Evolutionary conservation across 305 asterid genomes (phyloP).

Genomic region (Vinca major): DNA sequence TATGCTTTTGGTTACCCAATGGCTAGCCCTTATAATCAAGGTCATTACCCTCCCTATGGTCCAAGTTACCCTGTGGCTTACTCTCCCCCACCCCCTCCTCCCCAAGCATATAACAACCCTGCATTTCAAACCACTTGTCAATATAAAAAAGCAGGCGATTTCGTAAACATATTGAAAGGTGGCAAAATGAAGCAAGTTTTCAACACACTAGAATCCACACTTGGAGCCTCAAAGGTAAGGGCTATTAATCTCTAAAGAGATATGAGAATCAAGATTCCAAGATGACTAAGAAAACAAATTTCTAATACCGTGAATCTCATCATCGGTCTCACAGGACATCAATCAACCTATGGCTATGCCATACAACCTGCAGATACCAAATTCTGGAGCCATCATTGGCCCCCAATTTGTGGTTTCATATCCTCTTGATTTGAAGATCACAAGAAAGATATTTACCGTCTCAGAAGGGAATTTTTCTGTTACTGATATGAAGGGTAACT

Average conservation of each 20-base stretch:
- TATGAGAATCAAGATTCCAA: not conserved
- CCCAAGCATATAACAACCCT: not conserved
- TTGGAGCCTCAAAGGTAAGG: not conserved
- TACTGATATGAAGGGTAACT: conserved; percentile 1
- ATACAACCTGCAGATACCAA: not conserved
- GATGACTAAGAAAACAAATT: not conserved
- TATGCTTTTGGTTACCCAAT: not conserved
- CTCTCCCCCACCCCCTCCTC: not conserved
- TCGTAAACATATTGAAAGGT: too few species aligned
- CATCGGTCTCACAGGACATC: not conserved
- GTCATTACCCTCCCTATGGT: too few species aligned
- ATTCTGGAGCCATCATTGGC: conserved; percentile 1
- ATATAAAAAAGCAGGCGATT: not conserved
- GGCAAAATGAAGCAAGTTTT: not conserved
- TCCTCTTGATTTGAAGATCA: conserved; percentile 7
- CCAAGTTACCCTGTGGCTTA: not conserved
- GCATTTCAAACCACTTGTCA: not conserved
- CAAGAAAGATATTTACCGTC: not conserved
- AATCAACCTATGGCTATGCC: not conserved
- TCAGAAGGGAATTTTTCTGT: conserved; percentile 10
- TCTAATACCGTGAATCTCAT: not conserved
- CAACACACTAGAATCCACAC: not conserved
- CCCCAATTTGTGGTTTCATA: not conserved
- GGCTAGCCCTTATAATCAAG: not conserved
- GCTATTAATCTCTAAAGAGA: not conserved